These are phyloP conservation scores for Priceomyces medius DNA, from an alignment of 805 yeast species.

Conservation along the genomic window DNA sequence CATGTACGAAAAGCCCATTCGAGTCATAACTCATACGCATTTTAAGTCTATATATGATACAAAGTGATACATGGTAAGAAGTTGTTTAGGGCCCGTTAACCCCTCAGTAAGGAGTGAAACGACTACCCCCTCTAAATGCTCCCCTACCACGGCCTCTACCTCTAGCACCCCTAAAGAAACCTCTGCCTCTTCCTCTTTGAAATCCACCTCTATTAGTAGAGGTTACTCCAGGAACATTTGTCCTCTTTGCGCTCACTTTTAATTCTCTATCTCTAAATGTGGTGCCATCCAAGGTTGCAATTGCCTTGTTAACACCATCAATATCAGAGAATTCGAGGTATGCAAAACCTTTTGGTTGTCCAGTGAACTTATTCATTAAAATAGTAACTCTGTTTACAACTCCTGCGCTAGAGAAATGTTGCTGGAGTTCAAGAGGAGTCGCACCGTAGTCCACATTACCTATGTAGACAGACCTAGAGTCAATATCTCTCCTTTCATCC, in stretches of 20 bases:
- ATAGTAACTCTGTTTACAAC: slow-evolving; percentile 79
- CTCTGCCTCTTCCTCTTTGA: slow-evolving; percentile 42
- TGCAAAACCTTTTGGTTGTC: slow-evolving; percentile 85
- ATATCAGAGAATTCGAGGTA: slow-evolving; percentile 79
- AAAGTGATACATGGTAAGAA: background rate
- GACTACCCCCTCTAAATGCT: slow-evolving; percentile 26
- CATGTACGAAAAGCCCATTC: too few species aligned
- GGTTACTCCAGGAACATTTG: slow-evolving; percentile 72
- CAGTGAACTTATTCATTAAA: slow-evolving; percentile 66
- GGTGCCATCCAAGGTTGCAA: slow-evolving; percentile 59
- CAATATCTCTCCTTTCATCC: slow-evolving; percentile 63
- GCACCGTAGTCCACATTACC: slow-evolving; percentile 83
- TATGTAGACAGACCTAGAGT: slow-evolving; percentile 73
- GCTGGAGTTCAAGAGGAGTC: slow-evolving; percentile 76
- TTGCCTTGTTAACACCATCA: slow-evolving; percentile 62
- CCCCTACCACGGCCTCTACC: slow-evolving; percentile 36
- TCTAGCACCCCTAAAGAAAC: slow-evolving; percentile 22
- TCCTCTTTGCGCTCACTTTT: slow-evolving; percentile 75
- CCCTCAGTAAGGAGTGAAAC: slow-evolving; percentile 37
- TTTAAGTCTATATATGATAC: background rate
- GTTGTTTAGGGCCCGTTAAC: background rate
- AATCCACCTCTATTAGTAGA: slow-evolving; percentile 28
- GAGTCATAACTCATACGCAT: too few species aligned
- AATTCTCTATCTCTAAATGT: slow-evolving; percentile 66
- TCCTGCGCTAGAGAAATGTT: slow-evolving; percentile 69